Percentiles rank a stretch among this genome's conserved stretches.
These are phyloP conservation scores for Tricholoma terreum DNA, from an alignment of 768 basidiomycete species.

Conservation along the genomic window DNA sequence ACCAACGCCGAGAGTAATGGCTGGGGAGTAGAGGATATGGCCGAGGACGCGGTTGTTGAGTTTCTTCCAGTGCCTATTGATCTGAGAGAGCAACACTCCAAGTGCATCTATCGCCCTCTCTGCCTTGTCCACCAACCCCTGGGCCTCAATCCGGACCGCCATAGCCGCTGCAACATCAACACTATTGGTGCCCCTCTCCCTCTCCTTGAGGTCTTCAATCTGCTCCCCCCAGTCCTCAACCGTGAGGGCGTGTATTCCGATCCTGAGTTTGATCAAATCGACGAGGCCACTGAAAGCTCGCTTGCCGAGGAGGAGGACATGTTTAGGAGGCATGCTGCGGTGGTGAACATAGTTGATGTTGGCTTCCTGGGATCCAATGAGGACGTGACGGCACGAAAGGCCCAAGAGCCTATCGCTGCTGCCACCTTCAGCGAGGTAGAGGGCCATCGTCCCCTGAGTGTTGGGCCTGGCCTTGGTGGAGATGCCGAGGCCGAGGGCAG, in stretches of 20 bases:
- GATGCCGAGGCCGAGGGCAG: slow-evolving; percentile 13
- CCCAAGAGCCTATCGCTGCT: slow-evolving; percentile 24
- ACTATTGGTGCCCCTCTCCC: not conserved
- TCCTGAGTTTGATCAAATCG: slow-evolving; percentile 27
- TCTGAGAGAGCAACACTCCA: slow-evolving; percentile 5
- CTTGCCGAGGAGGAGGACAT: slow-evolving; percentile 23
- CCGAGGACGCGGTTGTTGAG: too few relatives aligned
- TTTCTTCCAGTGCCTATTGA: slow-evolving; percentile 27
- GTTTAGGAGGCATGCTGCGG: slow-evolving; percentile 22
- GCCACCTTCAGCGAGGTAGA: slow-evolving; percentile 34
- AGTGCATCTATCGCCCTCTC: slow-evolving; percentile 16
- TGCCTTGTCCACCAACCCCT: slow-evolving; percentile 8
- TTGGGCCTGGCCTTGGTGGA: not conserved
- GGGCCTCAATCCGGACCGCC: too few relatives aligned
- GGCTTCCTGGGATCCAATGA: slow-evolving; percentile 21
- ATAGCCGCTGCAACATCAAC: not conserved
- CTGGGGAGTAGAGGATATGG: too few relatives aligned
- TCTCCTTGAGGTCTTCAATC: not conserved
- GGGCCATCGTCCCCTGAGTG: slow-evolving; percentile 14
- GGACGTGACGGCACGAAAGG: slow-evolving; percentile 29
- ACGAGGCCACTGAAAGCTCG: slow-evolving; percentile 24
- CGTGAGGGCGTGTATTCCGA: slow-evolving; percentile 5
- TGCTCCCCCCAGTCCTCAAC: not conserved
- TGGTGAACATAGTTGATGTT: slow-evolving; percentile 25
- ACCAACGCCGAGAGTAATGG: too few relatives aligned